phyloP scores from a whole-genome alignment of 75 land plant species.

The Sequoiadendron giganteum region DNA sequence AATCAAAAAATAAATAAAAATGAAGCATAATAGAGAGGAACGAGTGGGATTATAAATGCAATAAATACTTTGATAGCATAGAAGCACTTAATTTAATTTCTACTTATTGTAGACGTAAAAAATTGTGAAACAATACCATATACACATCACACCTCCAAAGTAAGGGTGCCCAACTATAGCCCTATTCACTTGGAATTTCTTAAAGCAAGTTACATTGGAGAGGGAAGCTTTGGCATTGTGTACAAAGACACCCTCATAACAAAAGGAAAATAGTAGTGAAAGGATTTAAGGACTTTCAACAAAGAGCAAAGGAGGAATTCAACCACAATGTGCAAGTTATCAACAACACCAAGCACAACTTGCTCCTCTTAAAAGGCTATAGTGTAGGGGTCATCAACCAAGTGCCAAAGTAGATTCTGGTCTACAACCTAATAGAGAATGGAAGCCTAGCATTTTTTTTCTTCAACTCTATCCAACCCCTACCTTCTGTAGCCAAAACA shows the following conservation, averaged over 20 bases:
- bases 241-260: constrained; percentile 27
- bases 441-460: constrained; percentile 14
- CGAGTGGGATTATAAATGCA: too few relatives aligned
- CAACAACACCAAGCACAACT: too few relatives aligned
- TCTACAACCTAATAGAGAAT: too few relatives aligned
- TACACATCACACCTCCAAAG: too few relatives aligned
- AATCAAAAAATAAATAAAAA: too few relatives aligned
- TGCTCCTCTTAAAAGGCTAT: constrained; percentile 22
- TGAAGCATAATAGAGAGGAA: too few relatives aligned
- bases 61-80: too few relatives aligned
- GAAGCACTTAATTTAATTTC: too few relatives aligned
- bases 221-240: constrained; percentile 45
- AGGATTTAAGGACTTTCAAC: neutral
- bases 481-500: constrained; percentile 21
- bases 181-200: constrained; percentile 17
- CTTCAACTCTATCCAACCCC: neutral
- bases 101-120: too few relatives aligned
- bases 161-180: too few relatives aligned
- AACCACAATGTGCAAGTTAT: too few relatives aligned
- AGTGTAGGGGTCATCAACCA: constrained; percentile 11
- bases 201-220: constrained; percentile 29
- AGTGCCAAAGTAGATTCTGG: constrained; percentile 12
- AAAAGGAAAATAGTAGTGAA: constrained; percentile 28
- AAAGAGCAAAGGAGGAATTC: constrained; percentile 25
- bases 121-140: too few relatives aligned